Evolutionary conservation across 2,329 filamentous ascomycete genomes (phyloP), one percentile per base, ranked within the genome.

Genomic region (Phaeosphaeria sp.): DNA sequence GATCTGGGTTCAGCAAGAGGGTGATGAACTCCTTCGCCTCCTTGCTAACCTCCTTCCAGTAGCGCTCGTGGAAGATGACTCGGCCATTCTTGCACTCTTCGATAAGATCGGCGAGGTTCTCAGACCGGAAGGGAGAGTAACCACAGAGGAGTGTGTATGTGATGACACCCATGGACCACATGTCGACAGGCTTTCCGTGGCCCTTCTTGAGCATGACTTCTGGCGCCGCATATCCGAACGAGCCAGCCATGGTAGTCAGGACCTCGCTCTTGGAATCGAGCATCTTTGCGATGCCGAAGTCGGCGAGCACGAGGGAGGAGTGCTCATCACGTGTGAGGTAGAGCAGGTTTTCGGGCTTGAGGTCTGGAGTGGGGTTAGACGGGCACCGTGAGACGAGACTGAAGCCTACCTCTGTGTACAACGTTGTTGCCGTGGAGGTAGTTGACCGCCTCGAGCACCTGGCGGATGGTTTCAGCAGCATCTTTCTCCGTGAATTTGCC

Each of bases 121-220:
- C 95, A 61, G 93, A 95, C 67, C 95, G 89, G 86, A 99, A 99
- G 20, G 95, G 95, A 45, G 94, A 97, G 82, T 99, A 99, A 67
- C 95, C 95, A 76, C 96, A 99, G 51, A 99, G 90, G 25, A 99
- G 85, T 17, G 95, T 99, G 80, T 99, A 99, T 43, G 95, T 98
- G 73, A 99, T 99, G 72, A 99, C 95, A 61, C 95, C 95, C 80
- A 99, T 86, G 2, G 95, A 98, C 95, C 95, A 99, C 92, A 99
- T 97, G 76, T 99, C 95, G 33, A 98, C 95, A 4, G 95, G 92
- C 80, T 98, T 99, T 76, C 95, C 95, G 77, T 99, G 96, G 20
- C 95, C 95, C 74, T 92, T 89, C 84, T 97, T 97, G 64, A 97
- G 84, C 95, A 99, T 99, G 58, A 99, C 93, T 78, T 99, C 95